Base-by-base conservation (phyloP, 179 eudicot species). In the Dionaea muscipula region DNA sequence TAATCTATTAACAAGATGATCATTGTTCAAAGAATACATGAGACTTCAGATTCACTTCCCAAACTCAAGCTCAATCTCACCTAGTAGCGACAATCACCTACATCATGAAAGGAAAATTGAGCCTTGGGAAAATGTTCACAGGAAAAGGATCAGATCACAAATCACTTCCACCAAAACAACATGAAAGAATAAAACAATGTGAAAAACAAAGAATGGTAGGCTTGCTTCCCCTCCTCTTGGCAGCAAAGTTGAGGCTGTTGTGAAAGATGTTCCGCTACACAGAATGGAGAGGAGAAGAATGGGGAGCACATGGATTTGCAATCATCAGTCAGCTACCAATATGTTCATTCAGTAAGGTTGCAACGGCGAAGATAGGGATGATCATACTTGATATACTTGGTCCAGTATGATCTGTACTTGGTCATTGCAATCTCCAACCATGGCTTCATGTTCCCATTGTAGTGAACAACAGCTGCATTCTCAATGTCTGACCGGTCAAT, bases 361-460 rank as follows among this genome's bases (percentile, higher is more conserved):
- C 95, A 86, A 57, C 68, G 59, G 16, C 75, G 82, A 55, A 84
- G 64, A 60, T 78, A 84, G 14, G 84, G 82, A 47, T 84, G 86
- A 37, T 81, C 84, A 33, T 61, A 76, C 57, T 84, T 79, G 50
- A 86, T 80, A 74, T 84, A 84, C 75, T 78, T 84, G 11, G 82
- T 74, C 95, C 95, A 86, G 62, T 84, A 81, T 44, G 80, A 55
- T 7, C 85, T 61, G 54, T 81, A 84, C 60, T 80, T 86, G 11
- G 78, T 72, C 82, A 86, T 84, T 1, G 82, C 94, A 55, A 86
- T 72, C 70, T 87, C 94, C 51, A 87, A 61, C 94, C 96, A 87
- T 1, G 96, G 96, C 67, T 87, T 87, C 85, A 80, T 82, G 69
- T 87, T 87, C n/a, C 96, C 94, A 27, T 85, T 84, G 59, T 85